Conservation (phyloP, 2,329 filamentous ascomycete genomes). For the Tolypocladium cylindrosporum region DNA sequence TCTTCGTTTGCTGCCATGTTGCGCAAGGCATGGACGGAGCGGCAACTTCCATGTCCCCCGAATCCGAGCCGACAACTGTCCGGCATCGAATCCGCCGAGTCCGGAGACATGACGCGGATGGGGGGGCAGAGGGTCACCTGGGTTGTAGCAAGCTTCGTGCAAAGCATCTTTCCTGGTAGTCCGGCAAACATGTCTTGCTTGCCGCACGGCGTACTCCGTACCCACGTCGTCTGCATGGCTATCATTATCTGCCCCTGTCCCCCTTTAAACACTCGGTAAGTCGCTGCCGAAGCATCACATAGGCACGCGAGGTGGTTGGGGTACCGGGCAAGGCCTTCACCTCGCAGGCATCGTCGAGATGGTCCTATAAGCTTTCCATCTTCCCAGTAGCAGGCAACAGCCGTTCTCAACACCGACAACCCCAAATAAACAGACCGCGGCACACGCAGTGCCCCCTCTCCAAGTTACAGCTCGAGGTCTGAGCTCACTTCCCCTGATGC, state of each 20-base stretch:
- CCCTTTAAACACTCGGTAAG: background rate
- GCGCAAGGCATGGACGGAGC: no score
- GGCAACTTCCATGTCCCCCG: background rate
- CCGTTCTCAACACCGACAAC: background rate
- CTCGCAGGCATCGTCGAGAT: background rate
- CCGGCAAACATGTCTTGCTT: background rate
- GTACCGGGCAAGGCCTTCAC: background rate
- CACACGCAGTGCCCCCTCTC: background rate
- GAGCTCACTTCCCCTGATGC: background rate
- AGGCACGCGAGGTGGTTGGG: background rate
- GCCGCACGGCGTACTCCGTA: background rate
- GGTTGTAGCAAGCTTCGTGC: background rate
- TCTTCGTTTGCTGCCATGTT: background rate
- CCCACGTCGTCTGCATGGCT: background rate
- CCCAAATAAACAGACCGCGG: background rate
- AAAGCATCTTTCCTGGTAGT: background rate
- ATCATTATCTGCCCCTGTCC: background rate
- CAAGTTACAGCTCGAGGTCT: background rate
- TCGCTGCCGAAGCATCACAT: background rate
- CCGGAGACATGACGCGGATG: background rate
- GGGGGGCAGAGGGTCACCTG: background rate
- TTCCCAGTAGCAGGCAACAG: background rate
- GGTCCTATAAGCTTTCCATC: background rate
- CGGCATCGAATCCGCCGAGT: background rate
- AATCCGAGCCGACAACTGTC: background rate